Evolutionary conservation across 768 basidiomycete species (phyloP).

Genomic region (Mycena leptocephala): DNA sequence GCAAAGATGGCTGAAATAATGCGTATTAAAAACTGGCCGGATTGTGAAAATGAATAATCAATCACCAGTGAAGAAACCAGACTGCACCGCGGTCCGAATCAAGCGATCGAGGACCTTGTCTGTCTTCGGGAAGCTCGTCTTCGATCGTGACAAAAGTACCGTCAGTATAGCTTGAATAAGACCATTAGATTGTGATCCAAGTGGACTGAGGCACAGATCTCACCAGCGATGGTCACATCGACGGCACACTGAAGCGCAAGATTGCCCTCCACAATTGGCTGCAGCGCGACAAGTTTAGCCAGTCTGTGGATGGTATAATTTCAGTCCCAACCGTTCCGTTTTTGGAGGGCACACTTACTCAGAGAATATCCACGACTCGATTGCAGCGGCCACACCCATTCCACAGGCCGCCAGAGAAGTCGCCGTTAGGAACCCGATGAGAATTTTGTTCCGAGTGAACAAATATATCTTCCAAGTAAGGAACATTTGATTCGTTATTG

Average conservation of each 20-base stretch:
- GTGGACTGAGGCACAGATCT: neutral
- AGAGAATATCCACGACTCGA: neutral
- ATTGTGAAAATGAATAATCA: neutral
- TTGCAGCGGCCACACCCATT: neutral
- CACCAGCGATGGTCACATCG: slow-evolving; percentile 18
- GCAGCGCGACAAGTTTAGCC: slow-evolving; percentile 7
- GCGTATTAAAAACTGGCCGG: neutral
- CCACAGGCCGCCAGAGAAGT: neutral
- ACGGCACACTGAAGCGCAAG: slow-evolving; percentile 6
- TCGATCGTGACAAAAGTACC: neutral
- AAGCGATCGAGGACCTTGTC: slow-evolving; percentile 8
- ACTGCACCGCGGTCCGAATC: slow-evolving; percentile 11
- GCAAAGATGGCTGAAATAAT: slow-evolving; percentile 3
- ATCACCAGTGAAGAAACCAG: slow-evolving; percentile 17
- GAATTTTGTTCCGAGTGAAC: slow-evolving; percentile 4
- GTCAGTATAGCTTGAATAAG: neutral
- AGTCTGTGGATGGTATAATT: neutral
- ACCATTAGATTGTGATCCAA: neutral
- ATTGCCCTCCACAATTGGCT: slow-evolving; percentile 14
- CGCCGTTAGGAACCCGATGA: neutral
- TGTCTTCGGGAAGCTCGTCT: slow-evolving; percentile 5
- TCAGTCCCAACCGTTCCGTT: neutral
- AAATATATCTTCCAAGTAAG: neutral
- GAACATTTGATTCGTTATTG: slow-evolving; percentile 1
- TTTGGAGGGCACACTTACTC: neutral